Evolutionary conservation across 2,329 filamentous ascomycete species (phyloP), one percentile per base, ranked within the genome.

Genomic region (Lecanicillium sp.): DNA sequence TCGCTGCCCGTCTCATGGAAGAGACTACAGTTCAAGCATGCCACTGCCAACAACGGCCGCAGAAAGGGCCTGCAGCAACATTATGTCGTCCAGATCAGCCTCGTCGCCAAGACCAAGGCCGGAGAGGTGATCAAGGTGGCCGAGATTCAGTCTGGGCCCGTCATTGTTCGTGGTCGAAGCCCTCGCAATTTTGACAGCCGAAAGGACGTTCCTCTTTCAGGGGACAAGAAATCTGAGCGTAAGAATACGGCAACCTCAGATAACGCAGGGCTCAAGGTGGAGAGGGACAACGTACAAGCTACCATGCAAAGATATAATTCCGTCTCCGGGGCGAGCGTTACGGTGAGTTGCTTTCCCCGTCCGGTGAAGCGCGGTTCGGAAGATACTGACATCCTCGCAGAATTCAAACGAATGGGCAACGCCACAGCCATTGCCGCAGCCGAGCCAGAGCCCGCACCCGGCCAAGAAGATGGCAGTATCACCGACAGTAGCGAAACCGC

Each of bases 61-160:
- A 77, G 90, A 49, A 96, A 96, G 62, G 90, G 94, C 47, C 67
- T 96, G 33, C 90, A 97, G 57, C 90, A 97, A 59, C 89, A 96
- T 59, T 97, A 96, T 57, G 75, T 94, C 2, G 85, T 97, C 34
- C 81, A 87, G 44, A 79, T 97, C 42, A 88, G 82, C 59, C 72
- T 96, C 9, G 67, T 92, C 28, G 88, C 84, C 15, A 90, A 84
- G 38, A 67, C 87, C n/a, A 68, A 74, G 37, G 63, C 64, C 1
- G 69, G 84, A 1, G 87, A 84, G 10, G 77, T 80, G 17, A 69
- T 83, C 40, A 77, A 74, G 46, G 79, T 97, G 45, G 86, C 86
- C 46, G 88, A 96, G 59, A 82, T 94, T 12, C 82, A 84, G 49
- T 95, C 88, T 2, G 87, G 87, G 0, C 85, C 90, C n/a, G 87